Evolutionary conservation across 495 filamentous ascomycete genomes (phyloP), one percentile per base, ranked within the genome.

Genomic region (Daldinia grandis): DNA sequence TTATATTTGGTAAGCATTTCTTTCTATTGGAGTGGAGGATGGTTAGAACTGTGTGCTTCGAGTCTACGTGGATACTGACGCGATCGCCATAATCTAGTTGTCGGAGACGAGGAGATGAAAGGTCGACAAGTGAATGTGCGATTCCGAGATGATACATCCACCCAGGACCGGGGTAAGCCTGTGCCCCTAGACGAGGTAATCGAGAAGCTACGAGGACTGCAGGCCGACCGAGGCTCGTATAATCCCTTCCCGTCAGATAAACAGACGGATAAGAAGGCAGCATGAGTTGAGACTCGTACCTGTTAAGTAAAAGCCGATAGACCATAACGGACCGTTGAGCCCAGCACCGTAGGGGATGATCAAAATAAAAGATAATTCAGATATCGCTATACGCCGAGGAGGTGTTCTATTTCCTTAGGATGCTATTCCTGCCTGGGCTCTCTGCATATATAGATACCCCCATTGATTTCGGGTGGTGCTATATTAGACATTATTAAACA

Each of bases 91-190:
- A 58, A 14, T 68, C 74, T 73, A 93, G 92, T 97, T 35, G 93
- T 97, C 14, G 94, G 94, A 57, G 92, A 91, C 19, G 83, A 91
- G 74, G 93, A 97, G 82, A 91, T 84, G 84, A 89, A 92, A 64
- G 82, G 84, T 17, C 82, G 91, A 56, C 85, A 89, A 38, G 93
- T 97, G 66, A 98, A 97, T 76, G 91, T 97, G 71, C 88, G 95
- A 35, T 95, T 95, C 80, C 87, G 95, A 60, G 95, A 98, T 75
- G 92, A 97, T 76, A 90, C 88, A 15, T 87, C 89, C 8, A 93
- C 89, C 28, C 95, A 98, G 80, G 89, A 90, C 38, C 85, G 82
- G 35, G 84, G 84, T 62, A 84, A 83, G 66, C 82, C 94, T 74
- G 81, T 97, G 19, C 84, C 89, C 33, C 81, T 97, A 19, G 87